phyloP scores from a whole-genome alignment of 805 yeast genomes.

The Schwanniomyces pseudopolymorphus region DNA sequence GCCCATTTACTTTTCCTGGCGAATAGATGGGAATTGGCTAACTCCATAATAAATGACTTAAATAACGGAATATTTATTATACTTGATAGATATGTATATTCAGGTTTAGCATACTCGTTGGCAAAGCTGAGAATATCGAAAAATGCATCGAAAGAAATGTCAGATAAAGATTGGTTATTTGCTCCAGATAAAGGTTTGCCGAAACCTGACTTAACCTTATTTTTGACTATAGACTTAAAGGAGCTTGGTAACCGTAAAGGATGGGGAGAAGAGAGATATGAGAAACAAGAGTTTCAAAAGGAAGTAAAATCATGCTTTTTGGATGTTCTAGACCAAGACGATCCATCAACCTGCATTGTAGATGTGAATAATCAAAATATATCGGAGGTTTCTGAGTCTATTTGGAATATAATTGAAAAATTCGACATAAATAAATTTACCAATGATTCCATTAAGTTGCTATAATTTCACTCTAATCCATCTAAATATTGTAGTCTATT shows the following conservation, averaged over 20 bases:
- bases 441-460: conserved; percentile 9
- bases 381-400: conserved; percentile 49
- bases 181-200: conserved; percentile 84
- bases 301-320: conserved; percentile 64
- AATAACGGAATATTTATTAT: conserved; percentile 58
- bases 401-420: conserved; percentile 38
- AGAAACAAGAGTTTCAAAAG: conserved; percentile 68
- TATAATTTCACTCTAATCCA: conserved; percentile 44
- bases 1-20: conserved; percentile 89
- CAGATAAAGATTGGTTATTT: conserved; percentile 71
- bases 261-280: conserved; percentile 95
- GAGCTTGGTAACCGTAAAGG: conserved; percentile 59
- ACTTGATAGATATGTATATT: conserved; percentile 84
- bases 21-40: conserved; percentile 85
- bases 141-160: conserved; percentile 17
- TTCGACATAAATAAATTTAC: conserved; percentile 9
- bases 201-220: conserved; percentile 79
- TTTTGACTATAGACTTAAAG: conserved; percentile 58
- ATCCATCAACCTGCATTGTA: conserved; percentile 39
- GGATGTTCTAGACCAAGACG: conserved; percentile 35
- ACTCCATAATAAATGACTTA: conserved; percentile 45
- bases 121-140: conserved; percentile 59
- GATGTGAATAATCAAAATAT: conserved; percentile 61
- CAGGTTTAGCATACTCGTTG: conserved; percentile 89
- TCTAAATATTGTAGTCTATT: conserved; percentile 67